These are phyloP conservation scores for Colletotrichum viniferum DNA, from an alignment of 2,329 filamentous ascomycete genomes.

Conservation along the genomic window DNA sequence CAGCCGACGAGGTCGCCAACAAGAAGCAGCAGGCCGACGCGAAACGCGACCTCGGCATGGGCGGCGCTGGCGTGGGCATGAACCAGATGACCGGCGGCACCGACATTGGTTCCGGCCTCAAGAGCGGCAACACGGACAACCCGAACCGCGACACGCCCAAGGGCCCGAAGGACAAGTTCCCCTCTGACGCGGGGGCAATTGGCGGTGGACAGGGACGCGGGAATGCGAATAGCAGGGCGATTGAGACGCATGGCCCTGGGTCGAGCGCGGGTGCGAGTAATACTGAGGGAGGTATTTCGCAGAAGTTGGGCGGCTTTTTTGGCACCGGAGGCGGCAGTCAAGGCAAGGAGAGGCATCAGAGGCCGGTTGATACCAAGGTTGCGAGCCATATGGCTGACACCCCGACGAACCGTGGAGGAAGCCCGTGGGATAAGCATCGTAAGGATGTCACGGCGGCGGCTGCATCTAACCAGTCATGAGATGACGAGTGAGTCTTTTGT, in stretches of 20 bases:
- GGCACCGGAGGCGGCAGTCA: constrained; percentile 27
- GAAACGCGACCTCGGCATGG: constrained; percentile 32
- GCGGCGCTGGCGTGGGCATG: constrained; percentile 35
- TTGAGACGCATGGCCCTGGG: constrained; percentile 25
- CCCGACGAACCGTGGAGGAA: constrained; percentile 19
- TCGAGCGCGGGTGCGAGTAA: neutral
- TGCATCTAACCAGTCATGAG: neutral
- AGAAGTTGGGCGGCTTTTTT: constrained; percentile 26
- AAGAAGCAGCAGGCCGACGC: constrained; percentile 25
- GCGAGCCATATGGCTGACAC: constrained; percentile 17
- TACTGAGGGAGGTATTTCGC: neutral
- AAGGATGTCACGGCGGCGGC: constrained; percentile 12
- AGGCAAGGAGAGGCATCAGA: constrained; percentile 8
- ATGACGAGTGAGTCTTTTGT: fast-evolving
- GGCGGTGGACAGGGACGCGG: constrained; percentile 35
- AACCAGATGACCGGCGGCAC: constrained; percentile 34
- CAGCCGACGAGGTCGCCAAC: neutral
- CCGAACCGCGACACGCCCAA: constrained; percentile 22
- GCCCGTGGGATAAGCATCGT: constrained; percentile 19
- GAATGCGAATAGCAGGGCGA: constrained; percentile 29
- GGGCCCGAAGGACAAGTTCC: constrained; percentile 34
- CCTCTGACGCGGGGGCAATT: constrained; percentile 35
- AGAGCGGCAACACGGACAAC: constrained; percentile 21
- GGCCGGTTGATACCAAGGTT: constrained; percentile 15
- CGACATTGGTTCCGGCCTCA: constrained; percentile 27